A percentile compares a stretch with the other conserved stretches of the same genome.
phyloP scores from a whole-genome alignment of 345 rosid species.

The Erucastrum elatum region DNA sequence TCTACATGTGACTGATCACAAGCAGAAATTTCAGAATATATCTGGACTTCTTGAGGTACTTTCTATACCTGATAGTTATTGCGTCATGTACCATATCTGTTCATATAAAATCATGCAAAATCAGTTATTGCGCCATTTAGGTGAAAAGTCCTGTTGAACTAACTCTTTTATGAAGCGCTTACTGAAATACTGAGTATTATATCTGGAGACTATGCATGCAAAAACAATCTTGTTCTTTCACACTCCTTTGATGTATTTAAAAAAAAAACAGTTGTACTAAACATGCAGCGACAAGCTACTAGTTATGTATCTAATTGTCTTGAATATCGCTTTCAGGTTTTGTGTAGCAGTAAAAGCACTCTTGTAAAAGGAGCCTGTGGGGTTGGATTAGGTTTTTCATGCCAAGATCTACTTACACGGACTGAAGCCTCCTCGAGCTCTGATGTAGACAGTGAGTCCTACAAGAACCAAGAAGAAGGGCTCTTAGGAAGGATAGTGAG shows the following conservation, averaged over 20 bases:
- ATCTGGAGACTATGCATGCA: conserved; percentile 9
- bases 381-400: conserved; percentile 80
- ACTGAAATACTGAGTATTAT: conserved; percentile 8
- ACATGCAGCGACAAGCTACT: neutral
- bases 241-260: neutral
- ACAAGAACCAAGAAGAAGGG: conserved; percentile 59
- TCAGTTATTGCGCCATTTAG: neutral
- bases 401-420: conserved; percentile 75
- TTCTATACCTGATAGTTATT: conserved; percentile 9
- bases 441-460: conserved; percentile 49
- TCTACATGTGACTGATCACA: conserved; percentile 78
- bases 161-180: neutral
- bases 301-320: conserved; percentile 12
- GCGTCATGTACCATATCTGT: neutral
- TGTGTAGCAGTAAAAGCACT: conserved; percentile 72
- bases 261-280: neutral
- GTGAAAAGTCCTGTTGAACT: neutral
- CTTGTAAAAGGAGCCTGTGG: conserved; percentile 96
- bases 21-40: conserved; percentile 72
- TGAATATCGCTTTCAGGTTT: conserved; percentile 56
- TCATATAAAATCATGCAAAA: neutral
- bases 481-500: conserved; percentile 63
- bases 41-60: conserved; percentile 77
- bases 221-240: conserved; percentile 9
- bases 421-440: conserved; percentile 47